Base-by-base conservation (phyloP, 2,329 filamentous ascomycete genomes). In the Westerdykella sp. region DNA sequence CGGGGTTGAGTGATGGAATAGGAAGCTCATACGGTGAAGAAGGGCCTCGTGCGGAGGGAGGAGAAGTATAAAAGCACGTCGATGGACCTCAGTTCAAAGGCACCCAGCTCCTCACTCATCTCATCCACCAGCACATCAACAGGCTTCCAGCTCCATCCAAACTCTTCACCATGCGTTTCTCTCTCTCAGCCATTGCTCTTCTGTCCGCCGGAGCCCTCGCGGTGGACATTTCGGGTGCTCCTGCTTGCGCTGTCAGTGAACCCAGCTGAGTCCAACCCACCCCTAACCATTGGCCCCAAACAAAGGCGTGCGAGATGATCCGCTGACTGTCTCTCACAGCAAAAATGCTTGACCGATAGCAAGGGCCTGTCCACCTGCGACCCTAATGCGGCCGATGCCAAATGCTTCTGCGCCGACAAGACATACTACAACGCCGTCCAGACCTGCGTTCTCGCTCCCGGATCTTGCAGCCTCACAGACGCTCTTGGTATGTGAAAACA, bases 381-480 rank as follows among this genome's bases (percentile, higher is more conserved):
- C 40, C 44, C 46, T 23, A 42, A 43, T 16, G 39, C 41, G 9
- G 40, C 34, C 4, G 43, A 40, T 7, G 36, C 25, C 31, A 42
- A 38, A 9, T 51, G 48, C 41, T 51, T 49, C 44, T 51, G 48
- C 37, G 46, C 46, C 37, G 46, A 51, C 31, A 49, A 25, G 11
- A 37, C 25, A 11, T 51, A 41, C 44, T 48, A 47, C 42, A 46
- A 25, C 22, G 16, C 34, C 10, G 43, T 49, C 5, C 18, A 30
- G 21, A 30, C 15, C 14, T 51, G 49, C 23, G 44, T 45, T 13
- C n/a, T 41, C 5, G 34, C 28, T n/a, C 6, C 15, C 21, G 18
- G 18, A 21, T 21, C 18, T 21, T 51, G 46, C 49, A 42, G 42
- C 32, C 14, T 40, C 7, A 22, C 23, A 2, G 46, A 51, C 40